Conservation (phyloP, 1,139 yeast genomes). For the Chernovozyma sophiae-reginae region DNA sequence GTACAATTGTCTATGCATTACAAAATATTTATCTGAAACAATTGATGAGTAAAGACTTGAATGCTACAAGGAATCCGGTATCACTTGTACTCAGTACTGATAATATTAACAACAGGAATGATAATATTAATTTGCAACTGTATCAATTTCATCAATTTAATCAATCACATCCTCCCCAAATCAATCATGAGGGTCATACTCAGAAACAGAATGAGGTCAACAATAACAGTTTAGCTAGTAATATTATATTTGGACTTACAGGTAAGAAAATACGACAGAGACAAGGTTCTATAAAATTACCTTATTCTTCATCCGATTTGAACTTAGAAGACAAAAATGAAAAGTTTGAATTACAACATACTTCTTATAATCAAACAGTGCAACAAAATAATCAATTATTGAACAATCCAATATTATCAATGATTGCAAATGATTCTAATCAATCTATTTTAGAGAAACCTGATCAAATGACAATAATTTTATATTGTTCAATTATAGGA, state of each 20-base stretch:
- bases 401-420: constrained; percentile 21
- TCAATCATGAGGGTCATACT: too few relatives aligned
- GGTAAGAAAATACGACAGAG: constrained; percentile 20
- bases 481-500: constrained; percentile 36
- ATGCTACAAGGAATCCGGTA: constrained; percentile 18
- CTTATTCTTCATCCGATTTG: constrained; percentile 34
- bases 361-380: constrained; percentile 15
- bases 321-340: constrained; percentile 22
- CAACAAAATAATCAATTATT: constrained; percentile 14
- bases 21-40: constrained; percentile 43
- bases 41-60: constrained; percentile 33
- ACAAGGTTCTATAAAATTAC: constrained; percentile 23
- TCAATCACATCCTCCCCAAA: too few relatives aligned
- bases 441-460: constrained; percentile 24
- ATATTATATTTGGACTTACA: neutral
- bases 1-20: constrained; percentile 35
- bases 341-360: constrained; percentile 7
- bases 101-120: neutral
- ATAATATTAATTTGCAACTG: neutral
- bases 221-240: neutral
- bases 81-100: constrained; percentile 25
- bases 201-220: too few relatives aligned
- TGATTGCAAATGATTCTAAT: constrained; percentile 7
- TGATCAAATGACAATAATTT: constrained; percentile 36
- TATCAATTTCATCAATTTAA: too few relatives aligned